phyloP scores from a whole-genome alignment of 2,329 filamentous ascomycete genomes.

The Monosporascus ibericus region DNA sequence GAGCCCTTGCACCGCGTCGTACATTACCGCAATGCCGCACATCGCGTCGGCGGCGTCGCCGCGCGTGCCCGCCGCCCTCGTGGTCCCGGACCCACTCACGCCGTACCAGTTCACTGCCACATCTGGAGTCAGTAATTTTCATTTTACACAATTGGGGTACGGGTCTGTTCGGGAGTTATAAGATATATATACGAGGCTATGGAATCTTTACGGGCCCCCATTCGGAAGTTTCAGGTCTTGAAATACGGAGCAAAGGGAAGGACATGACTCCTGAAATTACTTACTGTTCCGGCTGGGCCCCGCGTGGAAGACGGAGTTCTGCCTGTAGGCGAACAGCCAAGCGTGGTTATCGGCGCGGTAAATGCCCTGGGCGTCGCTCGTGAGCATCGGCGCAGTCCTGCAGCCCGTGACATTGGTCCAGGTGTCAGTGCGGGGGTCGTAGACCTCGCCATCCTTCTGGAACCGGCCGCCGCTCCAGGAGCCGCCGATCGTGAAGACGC shows the following conservation, averaged over 20 bases:
- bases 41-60: constrained; percentile 39
- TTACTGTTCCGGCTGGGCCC: constrained; percentile 29
- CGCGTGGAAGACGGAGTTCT: constrained; percentile 42
- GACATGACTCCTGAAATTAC: no score
- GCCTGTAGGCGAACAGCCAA: constrained; percentile 47
- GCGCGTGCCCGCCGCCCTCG: constrained; percentile 35
- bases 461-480: constrained; percentile 44
- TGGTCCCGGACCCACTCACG: constrained; percentile 32
- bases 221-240: no score
- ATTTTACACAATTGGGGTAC: no score
- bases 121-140: no score
- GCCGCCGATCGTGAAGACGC: constrained; percentile 53
- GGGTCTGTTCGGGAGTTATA: no score
- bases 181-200: no score
- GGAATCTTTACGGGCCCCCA: no score
- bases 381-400: constrained; percentile 43
- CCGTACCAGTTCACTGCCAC: constrained; percentile 45
- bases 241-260: no score
- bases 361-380: constrained; percentile 34
- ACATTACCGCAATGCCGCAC: constrained; percentile 47
- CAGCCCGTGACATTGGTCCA: constrained; percentile 41
- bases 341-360: constrained; percentile 47
- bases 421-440: constrained; percentile 34
- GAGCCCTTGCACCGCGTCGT: constrained; percentile 42
- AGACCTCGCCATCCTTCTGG: constrained; percentile 52